Percentiles rank a stretch among this genome's conserved stretches.
These are phyloP conservation scores for Flaveria trinervia DNA, from an alignment of 129 eudicot species.

Conservation along the genomic window DNA sequence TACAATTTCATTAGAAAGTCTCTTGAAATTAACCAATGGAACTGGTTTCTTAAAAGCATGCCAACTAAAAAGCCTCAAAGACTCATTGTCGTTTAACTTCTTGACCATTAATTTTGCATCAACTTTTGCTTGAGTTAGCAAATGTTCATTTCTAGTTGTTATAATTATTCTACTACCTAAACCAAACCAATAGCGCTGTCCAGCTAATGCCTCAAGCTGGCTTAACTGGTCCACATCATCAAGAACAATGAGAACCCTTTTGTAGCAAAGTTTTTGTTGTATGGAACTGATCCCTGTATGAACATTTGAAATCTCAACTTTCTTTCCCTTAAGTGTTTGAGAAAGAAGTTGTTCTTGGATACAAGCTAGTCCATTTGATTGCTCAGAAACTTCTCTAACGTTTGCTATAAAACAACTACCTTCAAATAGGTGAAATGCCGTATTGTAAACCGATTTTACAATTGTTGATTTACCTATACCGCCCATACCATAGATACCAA, in stretches of 20 bases:
- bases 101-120: neutral
- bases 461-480: conserved; percentile 29
- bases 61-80: conserved; percentile 30
- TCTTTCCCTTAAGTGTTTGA: neutral
- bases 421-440: conserved; percentile 14
- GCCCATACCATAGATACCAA: conserved; percentile 33
- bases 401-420: conserved; percentile 25
- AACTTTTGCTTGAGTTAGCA: conserved; percentile 16
- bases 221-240: conserved; percentile 30
- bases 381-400: conserved; percentile 17
- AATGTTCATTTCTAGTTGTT: conserved; percentile 21
- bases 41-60: conserved; percentile 27
- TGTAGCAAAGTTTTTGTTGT: neutral
- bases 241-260: conserved; percentile 30
- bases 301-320: conserved; percentile 12
- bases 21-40: conserved; percentile 13
- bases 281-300: conserved; percentile 19
- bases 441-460: conserved; percentile 24
- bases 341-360: conserved; percentile 36
- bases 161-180: conserved; percentile 32
- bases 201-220: conserved; percentile 16
- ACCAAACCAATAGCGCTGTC: conserved; percentile 20
- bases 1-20: neutral
- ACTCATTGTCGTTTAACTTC: neutral
- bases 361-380: conserved; percentile 24